Percentiles rank a stretch among this genome's conserved stretches.
These are phyloP conservation scores for Tolypocladium amazonense DNA, from an alignment of 2,329 filamentous ascomycete species.

Conservation along the genomic window DNA sequence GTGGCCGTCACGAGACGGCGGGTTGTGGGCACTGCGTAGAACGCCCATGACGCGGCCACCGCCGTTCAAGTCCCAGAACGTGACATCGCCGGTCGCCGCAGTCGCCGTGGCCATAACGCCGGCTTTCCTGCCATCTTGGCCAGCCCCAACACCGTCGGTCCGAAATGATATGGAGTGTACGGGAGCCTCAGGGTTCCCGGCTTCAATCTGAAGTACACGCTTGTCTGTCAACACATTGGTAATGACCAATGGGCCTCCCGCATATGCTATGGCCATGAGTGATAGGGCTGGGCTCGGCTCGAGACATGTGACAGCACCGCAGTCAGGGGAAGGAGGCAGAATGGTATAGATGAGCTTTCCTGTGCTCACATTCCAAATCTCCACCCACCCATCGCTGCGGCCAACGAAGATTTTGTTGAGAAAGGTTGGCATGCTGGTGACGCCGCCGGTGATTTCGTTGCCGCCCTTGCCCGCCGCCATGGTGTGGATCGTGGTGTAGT, in stretches of 20 bases:
- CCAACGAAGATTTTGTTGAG: slow-evolving; percentile 93
- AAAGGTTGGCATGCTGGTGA: slow-evolving; percentile 87
- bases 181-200: slow-evolving; percentile 51
- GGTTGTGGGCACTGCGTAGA: slow-evolving; percentile 78
- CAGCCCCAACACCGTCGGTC: slow-evolving; percentile 79
- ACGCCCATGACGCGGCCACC: slow-evolving; percentile 81
- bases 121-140: slow-evolving; percentile 71
- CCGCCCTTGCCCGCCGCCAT: slow-evolving; percentile 45
- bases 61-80: slow-evolving; percentile 90
- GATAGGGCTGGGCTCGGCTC: slow-evolving; percentile 77
- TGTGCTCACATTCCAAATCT: slow-evolving; percentile 96
- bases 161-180: slow-evolving; percentile 83
- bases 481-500: slow-evolving; percentile 75
- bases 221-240: slow-evolving; percentile 76
- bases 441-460: slow-evolving; percentile 63
- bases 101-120: slow-evolving; percentile 94
- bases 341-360: slow-evolving; percentile 88
- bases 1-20: slow-evolving; percentile 45
- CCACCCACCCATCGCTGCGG: slow-evolving; percentile 75
- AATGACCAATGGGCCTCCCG: slow-evolving; percentile 65
- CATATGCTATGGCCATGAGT: slow-evolving; percentile 79
- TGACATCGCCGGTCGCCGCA: slow-evolving; percentile 71
- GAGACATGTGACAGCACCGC: slow-evolving; percentile 76
- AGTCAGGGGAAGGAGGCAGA: slow-evolving; percentile 59
- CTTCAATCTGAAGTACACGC: slow-evolving; percentile 56